Evolutionary conservation across 805 yeast species (phyloP).

Genomic region (Candida alai): DNA sequence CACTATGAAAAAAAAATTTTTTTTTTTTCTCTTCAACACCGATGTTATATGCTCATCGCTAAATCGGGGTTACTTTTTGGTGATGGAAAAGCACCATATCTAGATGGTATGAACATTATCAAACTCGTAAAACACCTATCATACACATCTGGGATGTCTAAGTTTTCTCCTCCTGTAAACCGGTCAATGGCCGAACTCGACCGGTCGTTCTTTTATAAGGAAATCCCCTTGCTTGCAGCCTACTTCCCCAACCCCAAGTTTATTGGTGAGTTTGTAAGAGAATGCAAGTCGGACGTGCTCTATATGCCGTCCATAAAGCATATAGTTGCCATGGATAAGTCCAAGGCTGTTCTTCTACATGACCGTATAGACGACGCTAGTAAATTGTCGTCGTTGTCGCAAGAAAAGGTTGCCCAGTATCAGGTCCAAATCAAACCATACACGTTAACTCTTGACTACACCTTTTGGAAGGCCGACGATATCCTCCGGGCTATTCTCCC

Average conservation of each 20-base stretch:
- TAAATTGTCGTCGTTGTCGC: constrained; percentile 34
- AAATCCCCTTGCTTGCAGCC: constrained; percentile 64
- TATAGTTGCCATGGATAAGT: constrained; percentile 42
- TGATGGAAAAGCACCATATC: too few relatives aligned
- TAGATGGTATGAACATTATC: too few relatives aligned
- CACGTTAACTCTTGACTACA: constrained; percentile 57
- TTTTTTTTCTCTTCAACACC: too few relatives aligned
- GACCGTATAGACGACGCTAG: constrained; percentile 39
- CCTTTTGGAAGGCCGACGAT: constrained; percentile 88
- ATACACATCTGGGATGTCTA: too few relatives aligned
- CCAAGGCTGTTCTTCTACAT: constrained; percentile 58
- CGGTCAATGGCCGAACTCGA: constrained; percentile 65
- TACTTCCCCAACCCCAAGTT: constrained; percentile 61
- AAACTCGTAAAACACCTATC: too few relatives aligned
- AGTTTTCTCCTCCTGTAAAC: constrained; percentile 64
- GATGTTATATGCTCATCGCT: too few relatives aligned
- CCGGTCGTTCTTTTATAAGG: constrained; percentile 54
- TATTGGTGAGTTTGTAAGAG: constrained; percentile 60
- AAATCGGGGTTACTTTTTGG: too few relatives aligned
- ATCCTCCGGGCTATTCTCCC: constrained; percentile 78
- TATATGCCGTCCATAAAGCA: constrained; percentile 68
- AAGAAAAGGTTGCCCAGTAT: constrained; percentile 43
- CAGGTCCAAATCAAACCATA: constrained; percentile 50
- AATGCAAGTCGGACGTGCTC: constrained; percentile 57
- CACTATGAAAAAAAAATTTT: too few relatives aligned